A percentile compares a stretch with the other conserved stretches of the same genome.
These are phyloP conservation scores for Macrophomina phaseolina DNA, from an alignment of 2,329 filamentous ascomycete species.

Conservation along the genomic window DNA sequence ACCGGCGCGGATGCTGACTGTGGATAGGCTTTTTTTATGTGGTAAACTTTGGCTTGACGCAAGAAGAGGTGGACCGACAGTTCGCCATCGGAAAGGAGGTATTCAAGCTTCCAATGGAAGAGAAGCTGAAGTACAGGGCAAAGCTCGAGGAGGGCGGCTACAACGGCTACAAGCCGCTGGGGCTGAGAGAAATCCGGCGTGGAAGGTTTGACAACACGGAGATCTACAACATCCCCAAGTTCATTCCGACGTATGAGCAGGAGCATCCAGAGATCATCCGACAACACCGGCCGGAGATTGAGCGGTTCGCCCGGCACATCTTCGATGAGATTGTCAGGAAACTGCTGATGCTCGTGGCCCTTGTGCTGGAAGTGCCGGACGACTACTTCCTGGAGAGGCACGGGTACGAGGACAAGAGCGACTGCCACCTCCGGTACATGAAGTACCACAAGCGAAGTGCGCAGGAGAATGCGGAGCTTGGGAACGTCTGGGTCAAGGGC, in stretches of 20 bases:
- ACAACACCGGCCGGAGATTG: constrained; percentile 52
- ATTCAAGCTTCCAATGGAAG: constrained; percentile 61
- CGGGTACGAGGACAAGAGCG: constrained; percentile 7
- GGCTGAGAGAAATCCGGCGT: constrained; percentile 42
- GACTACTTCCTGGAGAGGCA: constrained; percentile 15
- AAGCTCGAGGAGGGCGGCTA: constrained; percentile 38
- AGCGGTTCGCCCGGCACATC: constrained; percentile 51
- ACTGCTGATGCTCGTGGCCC: constrained; percentile 5
- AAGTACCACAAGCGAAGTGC: constrained; percentile 2
- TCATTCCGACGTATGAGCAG: constrained; percentile 38
- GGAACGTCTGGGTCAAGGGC: constrained; percentile 41
- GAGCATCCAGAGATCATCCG: constrained; percentile 51
- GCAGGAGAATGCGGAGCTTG: constrained; percentile 35
- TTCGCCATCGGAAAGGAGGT: constrained; percentile 66
- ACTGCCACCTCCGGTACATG: constrained; percentile 13
- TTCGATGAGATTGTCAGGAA: constrained; percentile 8
- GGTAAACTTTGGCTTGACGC: constrained; percentile 62
- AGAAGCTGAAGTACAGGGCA: constrained; percentile 62
- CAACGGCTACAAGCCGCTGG: constrained; percentile 43
- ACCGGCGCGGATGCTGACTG: not conserved
- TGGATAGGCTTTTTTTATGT: constrained; percentile 63
- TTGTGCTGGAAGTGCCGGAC: constrained; percentile 15
- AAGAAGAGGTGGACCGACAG: constrained; percentile 65
- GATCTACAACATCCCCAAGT: constrained; percentile 67
- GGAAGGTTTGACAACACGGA: constrained; percentile 61